These are phyloP conservation scores for Tremellales sp. DNA, from an alignment of 1,284 basidiomycete species.

Conservation along the genomic window DNA sequence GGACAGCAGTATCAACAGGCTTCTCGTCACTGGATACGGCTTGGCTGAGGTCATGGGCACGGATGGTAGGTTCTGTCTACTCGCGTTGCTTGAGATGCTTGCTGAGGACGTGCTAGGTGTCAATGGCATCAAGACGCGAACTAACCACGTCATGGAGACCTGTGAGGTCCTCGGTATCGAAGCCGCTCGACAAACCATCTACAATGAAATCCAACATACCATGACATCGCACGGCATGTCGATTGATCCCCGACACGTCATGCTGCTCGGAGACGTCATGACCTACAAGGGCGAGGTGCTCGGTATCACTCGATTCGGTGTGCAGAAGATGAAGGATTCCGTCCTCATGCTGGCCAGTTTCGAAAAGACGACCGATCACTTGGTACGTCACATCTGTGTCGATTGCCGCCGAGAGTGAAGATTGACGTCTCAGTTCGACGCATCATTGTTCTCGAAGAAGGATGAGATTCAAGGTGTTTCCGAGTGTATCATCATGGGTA, in stretches of 20 bases:
- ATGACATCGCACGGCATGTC: slow-evolving; percentile 98
- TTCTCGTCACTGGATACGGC: slow-evolving; percentile 97
- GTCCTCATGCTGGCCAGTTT: slow-evolving; percentile 99
- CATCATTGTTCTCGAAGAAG: slow-evolving; percentile 91
- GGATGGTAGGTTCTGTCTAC: slow-evolving; percentile 60
- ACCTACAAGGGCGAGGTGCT: slow-evolving; percentile 98
- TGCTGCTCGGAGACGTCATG: slow-evolving; percentile 99
- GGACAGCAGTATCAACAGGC: slow-evolving; percentile 32
- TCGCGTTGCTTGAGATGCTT: neutral
- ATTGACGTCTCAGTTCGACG: slow-evolving; percentile 66
- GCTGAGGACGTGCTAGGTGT: slow-evolving; percentile 61
- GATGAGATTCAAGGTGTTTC: slow-evolving; percentile 95
- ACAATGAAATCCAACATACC: slow-evolving; percentile 95
- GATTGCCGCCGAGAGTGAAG: neutral
- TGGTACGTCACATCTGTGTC: slow-evolving; percentile 51
- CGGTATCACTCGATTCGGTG: slow-evolving; percentile 98
- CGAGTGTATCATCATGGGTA: slow-evolving; percentile 99
- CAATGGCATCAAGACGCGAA: slow-evolving; percentile 83
- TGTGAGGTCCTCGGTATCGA: slow-evolving; percentile 94
- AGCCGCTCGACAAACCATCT: slow-evolving; percentile 88
- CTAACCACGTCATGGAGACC: slow-evolving; percentile 97
- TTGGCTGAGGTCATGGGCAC: slow-evolving; percentile 95
- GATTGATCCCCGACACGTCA: slow-evolving; percentile 97
- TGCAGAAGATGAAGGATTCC: slow-evolving; percentile 99
- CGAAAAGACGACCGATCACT: slow-evolving; percentile 98